Conservation (phyloP, 495 filamentous ascomycete genomes). For the Penicillium canariense region DNA sequence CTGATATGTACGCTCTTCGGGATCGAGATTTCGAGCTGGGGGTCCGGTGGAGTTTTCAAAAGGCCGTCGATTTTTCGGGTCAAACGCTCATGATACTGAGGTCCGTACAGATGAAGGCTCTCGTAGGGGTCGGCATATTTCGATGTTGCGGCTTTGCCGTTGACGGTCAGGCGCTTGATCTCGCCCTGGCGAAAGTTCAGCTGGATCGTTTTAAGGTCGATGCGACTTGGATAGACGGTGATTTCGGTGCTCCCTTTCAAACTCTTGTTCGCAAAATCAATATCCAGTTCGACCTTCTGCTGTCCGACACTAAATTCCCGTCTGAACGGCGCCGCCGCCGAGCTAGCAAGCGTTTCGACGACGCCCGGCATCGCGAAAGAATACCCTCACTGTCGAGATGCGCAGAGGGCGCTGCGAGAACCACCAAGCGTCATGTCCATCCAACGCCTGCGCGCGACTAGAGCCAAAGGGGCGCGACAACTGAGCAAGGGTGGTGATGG, state of each 20-base stretch:
- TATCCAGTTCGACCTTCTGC: slow-evolving; percentile 83
- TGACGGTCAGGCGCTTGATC: slow-evolving; percentile 66
- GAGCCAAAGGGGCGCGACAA: background rate
- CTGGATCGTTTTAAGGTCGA: slow-evolving; percentile 64
- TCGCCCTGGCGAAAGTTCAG: slow-evolving; percentile 87
- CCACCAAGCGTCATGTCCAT: slow-evolving; percentile 44
- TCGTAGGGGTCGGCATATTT: slow-evolving; percentile 75
- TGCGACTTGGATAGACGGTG: slow-evolving; percentile 65
- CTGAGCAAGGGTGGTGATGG: background rate
- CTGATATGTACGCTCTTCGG: slow-evolving; percentile 68
- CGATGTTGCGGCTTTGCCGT: slow-evolving; percentile 57
- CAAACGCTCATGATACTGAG: slow-evolving; percentile 76
- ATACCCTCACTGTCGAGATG: slow-evolving; percentile 42
- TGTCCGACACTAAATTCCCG: slow-evolving; percentile 63
- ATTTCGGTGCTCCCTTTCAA: slow-evolving; percentile 80
- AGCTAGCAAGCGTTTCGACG: slow-evolving; percentile 38
- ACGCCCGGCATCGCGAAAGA: slow-evolving; percentile 47
- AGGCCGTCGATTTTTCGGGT: slow-evolving; percentile 61
- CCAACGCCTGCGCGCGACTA: slow-evolving; percentile 21
- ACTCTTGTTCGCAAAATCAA: slow-evolving; percentile 73
- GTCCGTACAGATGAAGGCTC: slow-evolving; percentile 61
- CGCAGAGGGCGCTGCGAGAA: slow-evolving; percentile 40
- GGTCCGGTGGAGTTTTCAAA: slow-evolving; percentile 55
- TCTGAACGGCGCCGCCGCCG: slow-evolving; percentile 30
- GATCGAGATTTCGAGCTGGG: slow-evolving; percentile 60